These are phyloP conservation scores for Lichtheimia corymbifera DNA, from an alignment of 371 early-diverging fungal species.

Conservation along the genomic window DNA sequence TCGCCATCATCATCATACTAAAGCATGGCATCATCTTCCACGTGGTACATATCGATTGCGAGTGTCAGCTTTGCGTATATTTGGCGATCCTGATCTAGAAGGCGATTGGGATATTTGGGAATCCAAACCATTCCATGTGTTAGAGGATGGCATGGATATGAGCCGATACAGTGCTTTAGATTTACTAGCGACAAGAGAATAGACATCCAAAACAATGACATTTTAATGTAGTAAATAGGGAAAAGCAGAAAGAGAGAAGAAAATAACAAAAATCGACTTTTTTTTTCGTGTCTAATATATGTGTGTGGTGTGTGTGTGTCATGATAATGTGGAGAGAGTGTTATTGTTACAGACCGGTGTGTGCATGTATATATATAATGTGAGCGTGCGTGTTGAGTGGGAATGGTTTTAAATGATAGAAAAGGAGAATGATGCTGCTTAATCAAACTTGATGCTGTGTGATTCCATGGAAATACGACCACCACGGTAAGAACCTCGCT, in stretches of 20 bases:
- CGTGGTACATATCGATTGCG: slow-evolving; percentile 7
- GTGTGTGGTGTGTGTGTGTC: too few species aligned
- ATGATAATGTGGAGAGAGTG: too few species aligned
- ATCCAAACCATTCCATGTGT: slow-evolving; percentile 14
- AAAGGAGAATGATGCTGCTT: slow-evolving; percentile 3
- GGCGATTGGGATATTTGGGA: slow-evolving; percentile 22
- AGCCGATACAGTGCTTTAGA: too few species aligned
- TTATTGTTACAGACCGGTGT: too few species aligned
- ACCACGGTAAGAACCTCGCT: slow-evolving; percentile 94
- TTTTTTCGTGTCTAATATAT: too few species aligned
- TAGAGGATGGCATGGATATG: not conserved
- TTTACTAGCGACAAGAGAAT: too few species aligned
- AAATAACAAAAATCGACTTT: too few species aligned
- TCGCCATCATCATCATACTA: not conserved
- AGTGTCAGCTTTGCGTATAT: slow-evolving; percentile 13
- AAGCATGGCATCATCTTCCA: slow-evolving; percentile 1
- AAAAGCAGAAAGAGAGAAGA: too few species aligned
- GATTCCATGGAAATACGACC: slow-evolving; percentile 84
- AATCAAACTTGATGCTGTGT: slow-evolving; percentile 90
- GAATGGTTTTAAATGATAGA: not conserved
- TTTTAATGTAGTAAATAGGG: too few species aligned
- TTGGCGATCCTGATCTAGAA: slow-evolving; percentile 10
- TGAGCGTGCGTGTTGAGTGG: too few species aligned
- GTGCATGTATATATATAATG: too few species aligned
- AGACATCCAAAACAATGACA: too few species aligned